These are phyloP conservation scores for Trichoderma asperellum DNA, from an alignment of 2,329 filamentous ascomycete genomes.

Conservation along the genomic window DNA sequence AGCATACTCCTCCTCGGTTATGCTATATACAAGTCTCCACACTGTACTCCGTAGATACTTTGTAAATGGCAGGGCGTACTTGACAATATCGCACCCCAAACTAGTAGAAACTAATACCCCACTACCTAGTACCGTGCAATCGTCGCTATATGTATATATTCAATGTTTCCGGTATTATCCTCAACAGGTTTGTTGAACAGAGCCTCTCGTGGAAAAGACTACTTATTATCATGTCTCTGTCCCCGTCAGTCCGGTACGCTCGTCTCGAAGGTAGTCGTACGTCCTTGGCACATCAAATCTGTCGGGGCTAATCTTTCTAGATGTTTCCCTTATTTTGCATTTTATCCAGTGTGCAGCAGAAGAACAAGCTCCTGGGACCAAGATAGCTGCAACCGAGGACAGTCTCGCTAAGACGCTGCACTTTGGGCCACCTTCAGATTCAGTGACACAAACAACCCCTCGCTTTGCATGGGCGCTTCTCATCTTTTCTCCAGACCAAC, in stretches of 20 bases:
- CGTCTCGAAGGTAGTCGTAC: not conserved
- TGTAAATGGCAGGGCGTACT: not conserved
- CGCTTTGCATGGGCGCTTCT: slow-evolving; percentile 7
- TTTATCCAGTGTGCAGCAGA: slow-evolving; percentile 5
- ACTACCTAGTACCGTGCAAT: not conserved
- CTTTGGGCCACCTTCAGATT: not conserved
- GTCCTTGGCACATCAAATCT: not conserved
- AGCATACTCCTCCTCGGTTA: not conserved
- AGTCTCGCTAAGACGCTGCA: not conserved
- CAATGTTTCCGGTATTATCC: not conserved
- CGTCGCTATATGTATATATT: not conserved
- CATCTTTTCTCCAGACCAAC: not conserved
- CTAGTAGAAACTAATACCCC: not conserved
- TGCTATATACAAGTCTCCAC: not conserved
- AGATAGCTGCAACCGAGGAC: slow-evolving; percentile 1
- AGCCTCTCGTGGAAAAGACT: not conserved
- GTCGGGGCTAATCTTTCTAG: not conserved
- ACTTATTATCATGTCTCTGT: not conserved
- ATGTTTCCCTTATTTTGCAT: not conserved
- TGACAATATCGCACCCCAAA: not conserved
- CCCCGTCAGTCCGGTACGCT: not conserved
- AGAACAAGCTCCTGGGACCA: not conserved
- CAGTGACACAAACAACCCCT: not conserved
- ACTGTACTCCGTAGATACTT: not conserved
- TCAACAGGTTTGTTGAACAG: not conserved